Evolutionary conservation across 768 basidiomycete species (phyloP), one percentile per base, ranked within the genome.

Genomic region (Neoboletus brunneissimus): DNA sequence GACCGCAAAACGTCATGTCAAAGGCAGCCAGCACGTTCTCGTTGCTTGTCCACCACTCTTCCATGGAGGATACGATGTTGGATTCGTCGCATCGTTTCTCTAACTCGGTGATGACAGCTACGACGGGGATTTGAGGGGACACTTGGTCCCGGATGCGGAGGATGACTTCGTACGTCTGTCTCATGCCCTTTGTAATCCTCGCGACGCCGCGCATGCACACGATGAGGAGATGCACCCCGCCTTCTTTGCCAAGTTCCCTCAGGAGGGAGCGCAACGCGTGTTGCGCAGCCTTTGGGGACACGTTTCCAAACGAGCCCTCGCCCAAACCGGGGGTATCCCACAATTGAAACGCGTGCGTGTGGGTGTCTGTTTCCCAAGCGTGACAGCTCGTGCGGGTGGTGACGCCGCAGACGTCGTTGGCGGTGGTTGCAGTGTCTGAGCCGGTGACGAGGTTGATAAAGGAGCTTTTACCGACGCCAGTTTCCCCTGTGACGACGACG

Each of bases 261-360:
- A 67, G 55, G 25, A 67, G 66, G 3, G 54, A 35, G 1, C 67
- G 56, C 18, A 67, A 29, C 5, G 58, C 67, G 22, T 57, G 58
- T 35, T 66, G 54, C 10, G 66, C 66, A 3, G 56, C 64, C 40
- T 23, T 63, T 45, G 54, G 66, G 0, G 67, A 66, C 47, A 68
- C 64, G 15, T 20, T 63, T 4, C 65, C 65, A 18, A 63, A 66
- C 10, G 65, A 63, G 0, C 66, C 66, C 40, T 67, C 66, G 13
- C 55, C 58, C 0, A 66, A 51, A 3, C 66, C 67, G 5, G 66
- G 67, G 0, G 67, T 67, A 23, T 67, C 66, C 66, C 66, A 68
- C 13, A 67, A 53, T 12, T 46, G 56, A 37, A 67, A 67, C 5
- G 58, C 51, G 22, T 67, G 63, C 0, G 54, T 55, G 9, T 22